Evolutionary conservation across 2,329 filamentous ascomycete species (phyloP), one percentile per base, ranked within the genome.

Genomic region (Arthroderma sp.): DNA sequence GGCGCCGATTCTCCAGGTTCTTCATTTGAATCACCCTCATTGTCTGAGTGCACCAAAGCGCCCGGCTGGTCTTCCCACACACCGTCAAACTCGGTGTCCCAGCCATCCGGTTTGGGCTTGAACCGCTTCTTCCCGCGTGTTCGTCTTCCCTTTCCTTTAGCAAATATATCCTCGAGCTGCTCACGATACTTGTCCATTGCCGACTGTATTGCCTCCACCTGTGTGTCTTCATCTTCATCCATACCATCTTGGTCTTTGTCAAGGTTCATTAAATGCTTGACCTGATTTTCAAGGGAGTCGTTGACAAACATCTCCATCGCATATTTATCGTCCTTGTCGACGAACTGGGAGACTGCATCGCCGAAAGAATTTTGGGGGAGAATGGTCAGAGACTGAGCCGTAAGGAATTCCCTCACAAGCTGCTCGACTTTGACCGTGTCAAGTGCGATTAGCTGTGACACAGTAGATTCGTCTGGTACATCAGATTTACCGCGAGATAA

Each of bases 301-400:
- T 74, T 76, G 6, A 89, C 80, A 54, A 89, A 89, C 37, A 79
- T 69, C 57, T 88, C 80, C 80, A 96, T 86, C 2, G 86, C 86
- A 55, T 91, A 81, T 58, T 88, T 94, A 66, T 98, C 91, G 53
- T 94, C 86, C 54, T 96, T 96, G 60, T 88, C 81, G 28, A 98
- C 86, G 55, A 91, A 98, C 49, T 94, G 84, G 39, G 80, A 82
- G 4, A 98, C 86, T 0, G 91, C 91, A 57, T 96, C 88, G 10
- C 87, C 84, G 57, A 98, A 95, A 0, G 83, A 83, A 29, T 88
- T 91, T 56, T 94, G 86, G 0, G 91, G 91, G 0, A 98, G 72
- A 40, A 98, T 91, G 47, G 88, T 94, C 30, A 98, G 75, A 0
- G 86, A 88, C 56, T 96, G 88, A 0, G 85, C 83, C 0, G 77